These are phyloP conservation scores for Ogataea methanolica DNA, from an alignment of 805 yeast species.

Conservation along the genomic window DNA sequence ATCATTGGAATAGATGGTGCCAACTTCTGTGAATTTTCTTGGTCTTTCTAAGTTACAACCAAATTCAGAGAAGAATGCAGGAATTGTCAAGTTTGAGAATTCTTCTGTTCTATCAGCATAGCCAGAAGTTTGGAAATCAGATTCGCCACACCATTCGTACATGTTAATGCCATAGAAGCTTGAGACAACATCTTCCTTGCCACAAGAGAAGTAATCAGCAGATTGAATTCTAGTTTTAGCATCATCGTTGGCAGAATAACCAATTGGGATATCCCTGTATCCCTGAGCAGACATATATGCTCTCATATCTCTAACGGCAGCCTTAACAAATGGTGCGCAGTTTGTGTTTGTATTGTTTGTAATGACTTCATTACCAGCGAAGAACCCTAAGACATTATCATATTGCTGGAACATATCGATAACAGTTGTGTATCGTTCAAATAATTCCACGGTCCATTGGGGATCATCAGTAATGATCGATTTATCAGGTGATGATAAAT, in stretches of 20 bases:
- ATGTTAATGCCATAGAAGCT: constrained; percentile 83
- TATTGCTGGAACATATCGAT: constrained; percentile 77
- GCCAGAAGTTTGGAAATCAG: constrained; percentile 59
- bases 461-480: constrained; percentile 80
- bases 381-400: constrained; percentile 83
- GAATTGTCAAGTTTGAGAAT: constrained; percentile 68
- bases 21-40: constrained; percentile 72
- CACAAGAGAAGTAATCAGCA: constrained; percentile 87
- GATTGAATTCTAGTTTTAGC: constrained; percentile 69
- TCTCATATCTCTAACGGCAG: constrained; percentile 89
- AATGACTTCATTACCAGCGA: constrained; percentile 97
- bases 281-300: constrained; percentile 59
- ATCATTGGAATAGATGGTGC: constrained; percentile 54
- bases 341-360: constrained; percentile 78
- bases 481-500: constrained; percentile 76
- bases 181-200: constrained; percentile 56
- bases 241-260: constrained; percentile 91
- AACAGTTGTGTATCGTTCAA: constrained; percentile 73
- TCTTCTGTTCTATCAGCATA: constrained; percentile 68
- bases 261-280: constrained; percentile 84
- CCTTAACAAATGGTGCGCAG: constrained; percentile 93
- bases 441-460: constrained; percentile 67
- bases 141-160: constrained; percentile 83
- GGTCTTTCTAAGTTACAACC: constrained; percentile 79
- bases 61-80: constrained; percentile 82